These are phyloP conservation scores for Singerocomus inundabilis DNA, from an alignment of 1,284 basidiomycete genomes.

Conservation along the genomic window DNA sequence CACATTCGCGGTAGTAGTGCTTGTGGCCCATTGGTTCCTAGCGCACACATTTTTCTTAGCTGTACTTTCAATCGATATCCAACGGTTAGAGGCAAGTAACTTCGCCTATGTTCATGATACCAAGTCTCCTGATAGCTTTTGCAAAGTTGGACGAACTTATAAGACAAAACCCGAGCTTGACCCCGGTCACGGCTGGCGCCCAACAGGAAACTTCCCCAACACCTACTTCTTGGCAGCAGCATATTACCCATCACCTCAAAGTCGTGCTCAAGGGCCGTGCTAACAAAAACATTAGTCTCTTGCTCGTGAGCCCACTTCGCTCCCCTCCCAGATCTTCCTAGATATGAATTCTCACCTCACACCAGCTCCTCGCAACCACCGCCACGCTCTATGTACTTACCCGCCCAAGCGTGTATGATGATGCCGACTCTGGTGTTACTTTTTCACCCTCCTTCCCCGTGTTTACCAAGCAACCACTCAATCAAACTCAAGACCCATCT, in stretches of 20 bases:
- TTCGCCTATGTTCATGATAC: slow-evolving; percentile 1
- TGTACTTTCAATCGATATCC: slow-evolving; percentile 87
- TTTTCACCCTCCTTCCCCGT: slow-evolving; percentile 37
- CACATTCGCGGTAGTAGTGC: slow-evolving; percentile 88
- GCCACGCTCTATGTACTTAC: slow-evolving; percentile 72
- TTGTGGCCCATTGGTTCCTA: slow-evolving; percentile 95
- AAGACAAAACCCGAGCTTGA: slow-evolving; percentile 57
- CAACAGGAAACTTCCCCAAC: slow-evolving; percentile 34
- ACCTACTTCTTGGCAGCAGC: slow-evolving; percentile 45
- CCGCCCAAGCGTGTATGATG: slow-evolving; percentile 44
- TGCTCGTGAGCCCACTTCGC: slow-evolving; percentile 54
- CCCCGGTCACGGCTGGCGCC: slow-evolving; percentile 37
- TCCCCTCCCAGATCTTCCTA: slow-evolving; percentile 3
- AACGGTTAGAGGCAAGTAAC: slow-evolving; percentile 72
- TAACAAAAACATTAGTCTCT: slow-evolving; percentile 75
- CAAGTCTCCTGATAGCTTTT: slow-evolving; percentile 14
- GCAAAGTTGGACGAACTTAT: slow-evolving; percentile 73
- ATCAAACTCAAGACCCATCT: slow-evolving; percentile 46
- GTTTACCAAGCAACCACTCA: slow-evolving; percentile 29
- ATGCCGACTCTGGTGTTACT: slow-evolving; percentile 29
- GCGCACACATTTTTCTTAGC: slow-evolving; percentile 92
- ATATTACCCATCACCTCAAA: slow-evolving; percentile 43
- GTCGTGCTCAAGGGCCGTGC: slow-evolving; percentile 68
- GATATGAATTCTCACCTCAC: slow-evolving; percentile 5
- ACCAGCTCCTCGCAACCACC: slow-evolving; percentile 70